These are phyloP conservation scores for Dioszegia aurantiaca DNA, from an alignment of 768 basidiomycete genomes.

Conservation along the genomic window DNA sequence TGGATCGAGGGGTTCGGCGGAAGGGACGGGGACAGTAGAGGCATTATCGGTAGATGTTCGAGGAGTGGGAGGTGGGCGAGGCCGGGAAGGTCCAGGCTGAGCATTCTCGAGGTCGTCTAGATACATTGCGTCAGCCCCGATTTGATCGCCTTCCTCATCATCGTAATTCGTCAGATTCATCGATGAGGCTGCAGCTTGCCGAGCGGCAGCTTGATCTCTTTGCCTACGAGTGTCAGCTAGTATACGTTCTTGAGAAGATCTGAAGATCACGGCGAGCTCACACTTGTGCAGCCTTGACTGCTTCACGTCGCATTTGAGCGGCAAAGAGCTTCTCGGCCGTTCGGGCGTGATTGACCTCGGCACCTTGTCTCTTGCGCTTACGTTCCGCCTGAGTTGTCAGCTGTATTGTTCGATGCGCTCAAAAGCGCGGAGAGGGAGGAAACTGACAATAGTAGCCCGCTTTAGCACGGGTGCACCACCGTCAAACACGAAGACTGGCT, in stretches of 20 bases:
- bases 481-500: slow-evolving; percentile 98
- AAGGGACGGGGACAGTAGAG: slow-evolving; percentile 12
- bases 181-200: slow-evolving; percentile 22
- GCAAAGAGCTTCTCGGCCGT: slow-evolving; percentile 88
- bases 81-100: slow-evolving; percentile 44
- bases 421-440: not conserved
- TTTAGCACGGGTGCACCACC: slow-evolving; percentile 92
- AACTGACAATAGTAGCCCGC: slow-evolving; percentile 75
- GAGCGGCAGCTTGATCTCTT: slow-evolving; percentile 31
- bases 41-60: slow-evolving; percentile 9
- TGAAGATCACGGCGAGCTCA: slow-evolving; percentile 24
- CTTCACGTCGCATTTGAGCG: slow-evolving; percentile 86
- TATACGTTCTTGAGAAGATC: not conserved
- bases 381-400: slow-evolving; percentile 65
- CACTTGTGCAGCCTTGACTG: slow-evolving; percentile 62
- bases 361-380: slow-evolving; percentile 85
- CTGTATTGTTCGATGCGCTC: not conserved
- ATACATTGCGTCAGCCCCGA: slow-evolving; percentile 75
- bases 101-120: slow-evolving; percentile 70
- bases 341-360: slow-evolving; percentile 76
- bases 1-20: slow-evolving; percentile 53
- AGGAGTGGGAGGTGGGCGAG: slow-evolving; percentile 21
- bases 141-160: slow-evolving; percentile 54
- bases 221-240: slow-evolving; percentile 17
- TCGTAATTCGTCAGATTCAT: slow-evolving; percentile 17